Conservation (phyloP, 257 asterid genomes). For the Striga asiatica region DNA sequence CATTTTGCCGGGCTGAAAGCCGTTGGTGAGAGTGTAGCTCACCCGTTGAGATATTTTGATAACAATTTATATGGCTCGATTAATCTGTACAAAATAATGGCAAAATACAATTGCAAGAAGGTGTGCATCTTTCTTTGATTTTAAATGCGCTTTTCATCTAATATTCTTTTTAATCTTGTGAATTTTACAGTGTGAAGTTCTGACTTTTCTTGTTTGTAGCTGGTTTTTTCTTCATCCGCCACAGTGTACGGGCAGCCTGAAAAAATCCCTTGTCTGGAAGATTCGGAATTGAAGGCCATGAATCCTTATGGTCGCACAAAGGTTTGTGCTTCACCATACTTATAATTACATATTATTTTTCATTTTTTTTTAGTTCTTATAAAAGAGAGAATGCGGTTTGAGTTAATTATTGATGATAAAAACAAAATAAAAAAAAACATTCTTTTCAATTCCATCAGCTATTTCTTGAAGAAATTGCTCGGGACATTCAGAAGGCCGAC, state of each 20-base stretch:
- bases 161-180: neutral
- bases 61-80: conserved; percentile 83
- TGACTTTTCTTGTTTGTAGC: conserved; percentile 30
- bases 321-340: conserved; percentile 24
- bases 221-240: conserved; percentile 96
- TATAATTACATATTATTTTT: neutral
- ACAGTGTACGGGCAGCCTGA: conserved; percentile 97
- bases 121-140: conserved; percentile 22
- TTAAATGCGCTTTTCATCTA: neutral
- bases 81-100: conserved; percentile 62
- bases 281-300: conserved; percentile 77
- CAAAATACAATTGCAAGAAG: conserved; percentile 85
- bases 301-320: conserved; percentile 96
- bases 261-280: conserved; percentile 75
- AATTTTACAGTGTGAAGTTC: neutral
- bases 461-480: conserved; percentile 82
- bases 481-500: conserved; percentile 66
- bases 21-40: conserved; percentile 88
- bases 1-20: conserved; percentile 98
- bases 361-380: neutral
- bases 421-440: too few species aligned
- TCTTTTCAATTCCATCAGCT: conserved; percentile 29
- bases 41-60: conserved; percentile 79
- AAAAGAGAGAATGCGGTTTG: neutral
- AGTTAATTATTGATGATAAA: neutral